These are phyloP conservation scores for Podila clonocystis DNA, from an alignment of 192 early-diverging fungal species.

Conservation along the genomic window DNA sequence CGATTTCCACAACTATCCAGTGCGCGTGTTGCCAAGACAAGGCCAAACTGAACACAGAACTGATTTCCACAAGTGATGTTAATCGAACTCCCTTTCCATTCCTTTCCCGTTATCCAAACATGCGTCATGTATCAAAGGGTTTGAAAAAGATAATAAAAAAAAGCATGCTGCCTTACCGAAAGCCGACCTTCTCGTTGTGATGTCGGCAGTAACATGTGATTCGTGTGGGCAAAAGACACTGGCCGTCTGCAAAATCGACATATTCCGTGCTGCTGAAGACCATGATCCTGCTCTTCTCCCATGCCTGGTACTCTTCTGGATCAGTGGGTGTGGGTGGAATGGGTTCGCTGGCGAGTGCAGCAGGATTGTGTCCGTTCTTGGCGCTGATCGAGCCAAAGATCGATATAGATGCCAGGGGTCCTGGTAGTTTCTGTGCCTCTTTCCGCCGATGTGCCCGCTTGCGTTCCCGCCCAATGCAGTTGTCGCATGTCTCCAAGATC, in stretches of 20 bases:
- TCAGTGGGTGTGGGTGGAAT: conserved; percentile 45
- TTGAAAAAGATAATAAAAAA: not conserved
- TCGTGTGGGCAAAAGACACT: conserved; percentile 79
- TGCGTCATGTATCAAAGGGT: not conserved
- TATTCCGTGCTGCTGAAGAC: conserved; percentile 81
- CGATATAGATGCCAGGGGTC: conserved; percentile 43
- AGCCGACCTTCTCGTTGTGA: conserved; percentile 85
- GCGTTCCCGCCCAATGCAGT: conserved; percentile 78
- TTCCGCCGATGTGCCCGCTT: conserved; percentile 61
- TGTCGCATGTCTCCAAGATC: conserved; percentile 72
- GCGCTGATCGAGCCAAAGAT: conserved; percentile 61
- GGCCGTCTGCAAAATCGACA: conserved; percentile 80
- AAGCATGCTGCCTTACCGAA: conserved; percentile 53
- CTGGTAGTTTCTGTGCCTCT: conserved; percentile 37
- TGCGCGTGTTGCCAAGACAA: no score
- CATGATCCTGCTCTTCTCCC: conserved; percentile 74
- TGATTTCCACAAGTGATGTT: no score
- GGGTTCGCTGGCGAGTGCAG: conserved; percentile 29
- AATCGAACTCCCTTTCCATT: no score
- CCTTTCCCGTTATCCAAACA: no score
- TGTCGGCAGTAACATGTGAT: conserved; percentile 93
- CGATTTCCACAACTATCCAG: no score
- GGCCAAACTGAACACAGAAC: no score
- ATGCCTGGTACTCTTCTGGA: conserved; percentile 58
- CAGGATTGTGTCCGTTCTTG: conserved; percentile 44